These are phyloP conservation scores for Lactifluus echinatus DNA, from an alignment of 768 basidiomycete species.

Conservation along the genomic window DNA sequence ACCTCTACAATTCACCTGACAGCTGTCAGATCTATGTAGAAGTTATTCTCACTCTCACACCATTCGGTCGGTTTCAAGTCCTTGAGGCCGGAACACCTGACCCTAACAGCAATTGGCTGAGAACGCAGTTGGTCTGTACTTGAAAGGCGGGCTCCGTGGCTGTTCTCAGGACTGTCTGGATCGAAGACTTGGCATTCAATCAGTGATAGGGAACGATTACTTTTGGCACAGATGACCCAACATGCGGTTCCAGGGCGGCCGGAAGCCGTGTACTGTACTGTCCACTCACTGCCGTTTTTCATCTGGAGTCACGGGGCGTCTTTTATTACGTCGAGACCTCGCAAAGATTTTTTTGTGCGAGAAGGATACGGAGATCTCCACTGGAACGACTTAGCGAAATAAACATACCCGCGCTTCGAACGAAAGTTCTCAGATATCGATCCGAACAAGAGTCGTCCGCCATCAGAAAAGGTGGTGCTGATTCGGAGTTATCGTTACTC, in stretches of 20 bases:
- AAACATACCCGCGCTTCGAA: constrained; percentile 1
- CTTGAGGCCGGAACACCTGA: neutral
- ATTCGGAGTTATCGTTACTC: neutral
- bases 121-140: neutral
- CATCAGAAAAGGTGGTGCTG: neutral
- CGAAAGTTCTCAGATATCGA: constrained; percentile 16
- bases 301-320: neutral
- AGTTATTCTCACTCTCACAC: constrained; percentile 8
- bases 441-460: constrained; percentile 6
- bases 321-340: constrained; percentile 7
- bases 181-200: neutral
- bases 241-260: constrained; percentile 7
- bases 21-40: constrained; percentile 11
- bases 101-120: neutral
- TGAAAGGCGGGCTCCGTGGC: neutral
- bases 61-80: neutral
- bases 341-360: neutral
- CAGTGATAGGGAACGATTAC: neutral
- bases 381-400: constrained; percentile 7
- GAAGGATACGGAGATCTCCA: constrained; percentile 11
- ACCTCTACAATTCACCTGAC: constrained; percentile 12
- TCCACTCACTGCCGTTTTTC: constrained; percentile 3
- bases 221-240: neutral
- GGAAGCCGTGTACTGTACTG: neutral
- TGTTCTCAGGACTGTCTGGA: neutral